Percentiles rank a stretch among this genome's conserved stretches.
phyloP scores from a whole-genome alignment of 2,329 filamentous ascomycete species.

The Microascus cirrosus region DNA sequence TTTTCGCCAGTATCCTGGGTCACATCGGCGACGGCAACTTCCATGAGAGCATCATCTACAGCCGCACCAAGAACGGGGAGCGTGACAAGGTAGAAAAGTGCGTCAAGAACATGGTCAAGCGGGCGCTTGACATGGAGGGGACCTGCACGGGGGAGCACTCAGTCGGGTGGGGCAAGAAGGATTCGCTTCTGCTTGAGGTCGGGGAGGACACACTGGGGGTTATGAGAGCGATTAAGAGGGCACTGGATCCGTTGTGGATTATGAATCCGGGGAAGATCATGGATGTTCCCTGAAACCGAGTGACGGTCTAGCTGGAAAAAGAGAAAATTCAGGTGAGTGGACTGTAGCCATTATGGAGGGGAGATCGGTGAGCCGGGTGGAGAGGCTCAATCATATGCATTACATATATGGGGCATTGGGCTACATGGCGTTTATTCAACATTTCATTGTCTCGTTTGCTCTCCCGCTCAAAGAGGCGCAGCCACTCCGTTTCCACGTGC shows the following conservation, averaged over 20 bases:
- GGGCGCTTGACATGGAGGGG: slow-evolving; percentile 89
- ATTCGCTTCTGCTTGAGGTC: slow-evolving; percentile 66
- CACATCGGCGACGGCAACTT: slow-evolving; percentile 94
- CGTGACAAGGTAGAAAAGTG: slow-evolving; percentile 66
- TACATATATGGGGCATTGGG: background rate
- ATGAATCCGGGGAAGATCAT: slow-evolving; percentile 92
- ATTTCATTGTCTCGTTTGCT: background rate
- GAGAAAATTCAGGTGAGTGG: background rate
- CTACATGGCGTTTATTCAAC: background rate
- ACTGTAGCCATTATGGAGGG: no score
- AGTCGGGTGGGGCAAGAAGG: slow-evolving; percentile 78
- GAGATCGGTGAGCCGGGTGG: background rate
- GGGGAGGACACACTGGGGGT: slow-evolving; percentile 70
- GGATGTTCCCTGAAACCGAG: slow-evolving; percentile 39
- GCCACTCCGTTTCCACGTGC: background rate
- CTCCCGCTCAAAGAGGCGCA: background rate
- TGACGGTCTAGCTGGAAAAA: background rate
- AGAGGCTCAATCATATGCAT: no score
- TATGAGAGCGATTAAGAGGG: slow-evolving; percentile 75
- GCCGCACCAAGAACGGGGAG: slow-evolving; percentile 57
- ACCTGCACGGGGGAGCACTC: slow-evolving; percentile 87
- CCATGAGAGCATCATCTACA: slow-evolving; percentile 85
- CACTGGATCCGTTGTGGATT: slow-evolving; percentile 76
- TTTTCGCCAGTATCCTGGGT: slow-evolving; percentile 80
- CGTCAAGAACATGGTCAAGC: slow-evolving; percentile 80